Percentiles rank a stretch among this genome's conserved stretches.
These are phyloP conservation scores for Boletus huronensis DNA, from an alignment of 768 basidiomycete genomes.

Conservation along the genomic window DNA sequence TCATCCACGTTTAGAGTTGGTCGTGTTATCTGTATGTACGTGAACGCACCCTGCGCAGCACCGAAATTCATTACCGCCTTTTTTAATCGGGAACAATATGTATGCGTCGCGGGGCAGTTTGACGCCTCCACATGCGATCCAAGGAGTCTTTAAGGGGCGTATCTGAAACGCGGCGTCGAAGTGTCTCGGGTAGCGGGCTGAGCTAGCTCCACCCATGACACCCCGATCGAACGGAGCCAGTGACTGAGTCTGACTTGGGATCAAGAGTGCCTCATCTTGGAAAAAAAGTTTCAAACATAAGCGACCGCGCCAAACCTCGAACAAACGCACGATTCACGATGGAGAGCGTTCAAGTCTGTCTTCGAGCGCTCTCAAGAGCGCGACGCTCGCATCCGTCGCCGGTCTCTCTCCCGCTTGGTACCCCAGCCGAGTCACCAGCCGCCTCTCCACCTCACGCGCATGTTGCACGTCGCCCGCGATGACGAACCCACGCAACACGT, in stretches of 20 bases:
- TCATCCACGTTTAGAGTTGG: not conserved
- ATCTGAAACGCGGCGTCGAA: not conserved
- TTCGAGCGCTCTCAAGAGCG: conserved; percentile 21
- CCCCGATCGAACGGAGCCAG: not conserved
- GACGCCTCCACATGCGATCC: not conserved
- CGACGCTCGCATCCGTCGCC: conserved; percentile 23
- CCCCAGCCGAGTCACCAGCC: conserved; percentile 18
- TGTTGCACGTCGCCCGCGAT: conserved; percentile 25
- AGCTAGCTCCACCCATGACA: not conserved
- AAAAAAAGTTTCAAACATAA: not conserved
- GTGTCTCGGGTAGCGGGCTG: not conserved
- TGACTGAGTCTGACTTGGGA: not conserved
- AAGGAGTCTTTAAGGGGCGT: not conserved
- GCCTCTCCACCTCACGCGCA: conserved; percentile 31
- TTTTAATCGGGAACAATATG: not conserved
- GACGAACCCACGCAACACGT: conserved; percentile 38
- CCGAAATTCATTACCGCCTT: not conserved
- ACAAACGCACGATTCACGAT: not conserved
- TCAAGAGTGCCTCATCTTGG: not conserved
- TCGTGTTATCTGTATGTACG: not conserved
- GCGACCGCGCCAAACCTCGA: not conserved
- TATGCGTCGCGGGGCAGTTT: not conserved
- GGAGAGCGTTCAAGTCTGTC: not conserved
- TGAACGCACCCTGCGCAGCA: conserved; percentile 6
- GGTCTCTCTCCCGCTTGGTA: conserved; percentile 26